A percentile compares a stretch with the other conserved stretches of the same genome.
Evolutionary conservation across 2,329 filamentous ascomycete species (phyloP).

Genomic region (Fusarium agapanthi): DNA sequence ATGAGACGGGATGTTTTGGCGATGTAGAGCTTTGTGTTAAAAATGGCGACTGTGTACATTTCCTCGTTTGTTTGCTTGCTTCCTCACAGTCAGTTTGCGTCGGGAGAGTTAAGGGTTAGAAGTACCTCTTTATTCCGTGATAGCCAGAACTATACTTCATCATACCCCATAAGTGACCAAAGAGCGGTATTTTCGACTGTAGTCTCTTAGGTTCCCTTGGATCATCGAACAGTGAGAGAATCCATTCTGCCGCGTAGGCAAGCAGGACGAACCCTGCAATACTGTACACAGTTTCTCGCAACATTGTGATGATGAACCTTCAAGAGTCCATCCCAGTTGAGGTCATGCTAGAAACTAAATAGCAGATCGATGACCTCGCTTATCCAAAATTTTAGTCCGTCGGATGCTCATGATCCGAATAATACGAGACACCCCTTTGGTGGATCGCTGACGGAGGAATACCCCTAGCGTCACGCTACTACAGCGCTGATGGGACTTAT

Average conservation of each 20-base stretch:
- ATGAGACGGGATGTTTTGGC: slow-evolving; percentile 38
- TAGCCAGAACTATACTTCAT: slow-evolving; percentile 23
- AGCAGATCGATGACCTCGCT: neutral
- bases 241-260: slow-evolving; percentile 28
- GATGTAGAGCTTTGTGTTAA: slow-evolving; percentile 44
- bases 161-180: slow-evolving; percentile 33
- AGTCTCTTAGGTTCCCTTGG: slow-evolving; percentile 29
- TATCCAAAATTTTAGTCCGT: neutral
- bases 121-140: slow-evolving; percentile 24
- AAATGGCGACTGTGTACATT: slow-evolving; percentile 41
- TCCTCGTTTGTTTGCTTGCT: slow-evolving; percentile 31
- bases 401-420: neutral
- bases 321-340: fast-evolving
- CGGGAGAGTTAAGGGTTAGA: fast-evolving
- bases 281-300: slow-evolving; percentile 21
- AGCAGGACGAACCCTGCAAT: slow-evolving; percentile 14
- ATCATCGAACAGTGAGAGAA: slow-evolving; percentile 29
- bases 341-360: neutral
- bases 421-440: slow-evolving; percentile 16
- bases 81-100: fast-evolving
- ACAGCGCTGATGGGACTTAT: neutral
- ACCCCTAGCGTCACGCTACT: neutral
- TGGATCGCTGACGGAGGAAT: neutral
- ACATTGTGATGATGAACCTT: slow-evolving; percentile 6
- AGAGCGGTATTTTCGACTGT: slow-evolving; percentile 19